Percentiles rank a stretch among this genome's conserved stretches.
phyloP scores from a whole-genome alignment of 2,329 filamentous ascomycete species.

The Verticillium longisporum region DNA sequence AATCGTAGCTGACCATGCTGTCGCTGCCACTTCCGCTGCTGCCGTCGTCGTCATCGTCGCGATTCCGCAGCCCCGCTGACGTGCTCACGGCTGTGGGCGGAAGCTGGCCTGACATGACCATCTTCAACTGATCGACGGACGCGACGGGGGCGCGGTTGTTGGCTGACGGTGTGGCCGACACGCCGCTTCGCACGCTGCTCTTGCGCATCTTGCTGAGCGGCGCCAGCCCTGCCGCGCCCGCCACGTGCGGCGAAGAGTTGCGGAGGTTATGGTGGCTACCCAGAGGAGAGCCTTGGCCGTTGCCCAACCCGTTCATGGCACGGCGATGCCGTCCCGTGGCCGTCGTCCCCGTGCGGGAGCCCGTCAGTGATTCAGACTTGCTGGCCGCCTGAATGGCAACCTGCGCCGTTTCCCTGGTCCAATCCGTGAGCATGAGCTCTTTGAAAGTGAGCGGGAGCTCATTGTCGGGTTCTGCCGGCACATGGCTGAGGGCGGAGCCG shows the following conservation, averaged over 20 bases:
- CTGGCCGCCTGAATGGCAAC: slow-evolving; percentile 61
- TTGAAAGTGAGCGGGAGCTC: slow-evolving; percentile 60
- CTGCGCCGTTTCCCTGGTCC: slow-evolving; percentile 71
- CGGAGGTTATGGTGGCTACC: slow-evolving; percentile 44
- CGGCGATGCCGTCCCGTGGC: slow-evolving; percentile 48
- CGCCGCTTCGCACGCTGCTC: slow-evolving; percentile 44
- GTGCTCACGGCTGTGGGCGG: slow-evolving; percentile 30
- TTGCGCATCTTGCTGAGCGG: slow-evolving; percentile 41
- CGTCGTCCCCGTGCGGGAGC: slow-evolving; percentile 62
- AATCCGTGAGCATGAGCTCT: slow-evolving; percentile 71
- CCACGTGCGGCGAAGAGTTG: slow-evolving; percentile 34
- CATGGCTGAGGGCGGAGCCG: slow-evolving; percentile 35
- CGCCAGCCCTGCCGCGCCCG: slow-evolving; percentile 18
- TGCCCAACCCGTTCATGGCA: slow-evolving; percentile 45
- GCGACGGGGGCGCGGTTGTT: slow-evolving; percentile 45
- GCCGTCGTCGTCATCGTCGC: slow-evolving; percentile 47
- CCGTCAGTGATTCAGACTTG: slow-evolving; percentile 67
- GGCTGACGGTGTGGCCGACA: slow-evolving; percentile 35
- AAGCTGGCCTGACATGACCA: slow-evolving; percentile 48
- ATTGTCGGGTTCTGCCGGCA: slow-evolving; percentile 31
- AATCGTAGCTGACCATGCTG: slow-evolving; percentile 66
- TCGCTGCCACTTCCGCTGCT: slow-evolving; percentile 57
- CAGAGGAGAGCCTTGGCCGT: slow-evolving; percentile 39
- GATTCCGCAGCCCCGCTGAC: slow-evolving; percentile 25
- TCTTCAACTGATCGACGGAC: slow-evolving; percentile 58